phyloP scores from a whole-genome alignment of 73 alveolate species.

The Uronychia binucleata region DNA sequence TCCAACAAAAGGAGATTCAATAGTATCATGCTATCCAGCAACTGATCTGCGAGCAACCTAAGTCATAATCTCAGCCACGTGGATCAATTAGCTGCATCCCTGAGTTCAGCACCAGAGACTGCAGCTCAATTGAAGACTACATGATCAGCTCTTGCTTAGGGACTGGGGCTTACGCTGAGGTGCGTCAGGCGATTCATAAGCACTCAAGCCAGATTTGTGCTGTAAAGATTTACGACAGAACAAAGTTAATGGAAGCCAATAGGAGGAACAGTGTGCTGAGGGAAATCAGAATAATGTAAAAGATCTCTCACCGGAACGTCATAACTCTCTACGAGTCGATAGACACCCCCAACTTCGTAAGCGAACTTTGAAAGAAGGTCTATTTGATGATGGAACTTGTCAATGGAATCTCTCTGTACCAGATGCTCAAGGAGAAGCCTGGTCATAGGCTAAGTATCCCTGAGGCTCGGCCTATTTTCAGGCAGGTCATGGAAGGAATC shows the following conservation, averaged over 20 bases:
- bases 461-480: neutral
- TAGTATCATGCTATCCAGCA: no score
- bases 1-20: no score
- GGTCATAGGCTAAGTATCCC: conserved; percentile 41
- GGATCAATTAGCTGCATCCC: no score
- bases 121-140: neutral
- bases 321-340: conserved; percentile 83
- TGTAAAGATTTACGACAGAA: conserved; percentile 10
- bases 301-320: conserved; percentile 71
- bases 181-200: conserved; percentile 21
- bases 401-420: conserved; percentile 52
- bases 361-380: neutral
- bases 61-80: no score
- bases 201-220: conserved; percentile 2
- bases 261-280: conserved; percentile 11
- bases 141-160: conserved; percentile 5
- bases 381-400: conserved; percentile 74
- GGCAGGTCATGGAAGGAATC: neutral
- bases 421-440: conserved; percentile 52
- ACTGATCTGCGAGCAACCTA: no score
- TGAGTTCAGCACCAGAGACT: neutral
- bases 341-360: conserved; percentile 44
- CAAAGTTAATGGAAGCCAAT: conserved; percentile 8
- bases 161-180: conserved; percentile 38
- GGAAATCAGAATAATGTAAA: conserved; percentile 3